A percentile compares a stretch with the other conserved stretches of the same genome.
Evolutionary conservation across 805 yeast species (phyloP).

Genomic region (Zygotorulaspora danielsina): DNA sequence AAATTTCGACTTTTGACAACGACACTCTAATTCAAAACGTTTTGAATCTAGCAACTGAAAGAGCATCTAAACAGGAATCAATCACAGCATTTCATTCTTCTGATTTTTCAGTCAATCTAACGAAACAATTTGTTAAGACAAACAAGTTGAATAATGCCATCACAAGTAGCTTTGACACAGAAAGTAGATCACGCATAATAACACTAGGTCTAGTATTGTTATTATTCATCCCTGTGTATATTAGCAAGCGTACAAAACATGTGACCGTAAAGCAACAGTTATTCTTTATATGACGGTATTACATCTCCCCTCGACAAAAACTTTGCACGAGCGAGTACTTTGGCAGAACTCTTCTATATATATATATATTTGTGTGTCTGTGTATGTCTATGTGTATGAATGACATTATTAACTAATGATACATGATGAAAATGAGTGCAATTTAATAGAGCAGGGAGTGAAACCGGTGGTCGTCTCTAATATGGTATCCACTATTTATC

Average conservation of each 20-base stretch:
- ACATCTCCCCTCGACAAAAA: too few species aligned
- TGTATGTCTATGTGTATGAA: too few species aligned
- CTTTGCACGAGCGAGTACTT: too few species aligned
- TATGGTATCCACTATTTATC: too few species aligned
- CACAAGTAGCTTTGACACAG: not conserved
- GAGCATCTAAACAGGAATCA: constrained; percentile 3
- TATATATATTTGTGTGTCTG: too few species aligned
- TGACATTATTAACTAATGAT: too few species aligned
- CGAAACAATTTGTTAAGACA: constrained; percentile 4
- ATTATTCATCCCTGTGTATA: not conserved
- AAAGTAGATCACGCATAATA: constrained; percentile 4
- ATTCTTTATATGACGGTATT: not conserved
- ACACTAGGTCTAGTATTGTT: constrained; percentile 2
- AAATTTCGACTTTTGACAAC: not conserved
- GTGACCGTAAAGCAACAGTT: not conserved
- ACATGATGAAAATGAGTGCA: too few species aligned
- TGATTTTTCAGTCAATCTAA: not conserved
- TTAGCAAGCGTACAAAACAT: not conserved
- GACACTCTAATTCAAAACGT: constrained; percentile 13
- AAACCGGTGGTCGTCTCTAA: too few species aligned
- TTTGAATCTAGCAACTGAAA: constrained; percentile 19
- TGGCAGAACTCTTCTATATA: too few species aligned
- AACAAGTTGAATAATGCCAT: constrained; percentile 3
- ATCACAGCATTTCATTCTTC: not conserved
- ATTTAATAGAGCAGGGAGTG: too few species aligned